Evolutionary conservation across 352 stramenopile genomes (phyloP).

Genomic region (Thalassiosira hispida): DNA sequence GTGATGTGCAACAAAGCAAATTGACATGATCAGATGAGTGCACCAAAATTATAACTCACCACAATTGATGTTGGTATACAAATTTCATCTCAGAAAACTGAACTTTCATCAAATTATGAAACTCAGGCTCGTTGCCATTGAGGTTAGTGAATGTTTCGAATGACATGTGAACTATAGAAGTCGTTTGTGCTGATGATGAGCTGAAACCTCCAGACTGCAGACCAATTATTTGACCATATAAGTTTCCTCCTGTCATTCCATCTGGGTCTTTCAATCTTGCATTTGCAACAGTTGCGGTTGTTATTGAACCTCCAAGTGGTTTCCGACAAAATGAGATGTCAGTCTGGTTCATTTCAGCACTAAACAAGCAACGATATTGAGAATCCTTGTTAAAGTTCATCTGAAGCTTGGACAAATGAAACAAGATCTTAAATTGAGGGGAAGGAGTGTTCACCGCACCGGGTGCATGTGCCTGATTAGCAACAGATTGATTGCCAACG

Average conservation of each 20-base stretch:
- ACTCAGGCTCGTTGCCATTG: slow-evolving; percentile 12
- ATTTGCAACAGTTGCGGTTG: slow-evolving; percentile 68
- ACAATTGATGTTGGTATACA: slow-evolving; percentile 80
- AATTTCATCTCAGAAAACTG: slow-evolving; percentile 69
- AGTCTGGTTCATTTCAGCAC: slow-evolving; percentile 79
- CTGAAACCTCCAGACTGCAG: slow-evolving; percentile 50
- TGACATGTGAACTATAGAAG: slow-evolving; percentile 47
- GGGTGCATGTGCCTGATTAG: background rate
- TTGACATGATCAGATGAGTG: no score
- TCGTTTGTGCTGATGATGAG: slow-evolving; percentile 2
- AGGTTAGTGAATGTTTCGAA: slow-evolving; percentile 43
- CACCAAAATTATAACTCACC: no score
- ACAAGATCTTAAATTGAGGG: slow-evolving; percentile 40
- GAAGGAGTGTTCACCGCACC: background rate
- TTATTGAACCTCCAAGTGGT: slow-evolving; percentile 59
- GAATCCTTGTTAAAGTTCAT: slow-evolving; percentile 83
- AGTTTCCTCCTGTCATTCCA: slow-evolving; percentile 47
- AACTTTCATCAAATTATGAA: slow-evolving; percentile 48
- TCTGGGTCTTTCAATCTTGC: slow-evolving; percentile 64
- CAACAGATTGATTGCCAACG: background rate
- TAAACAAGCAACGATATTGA: slow-evolving; percentile 66
- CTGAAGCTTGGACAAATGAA: slow-evolving; percentile 69
- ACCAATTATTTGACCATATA: slow-evolving; percentile 80
- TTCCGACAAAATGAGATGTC: slow-evolving; percentile 55
- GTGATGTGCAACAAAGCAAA: no score